phyloP scores from a whole-genome alignment of 2,329 filamentous ascomycete genomes.

The Ambrosiella beaveri region DNA sequence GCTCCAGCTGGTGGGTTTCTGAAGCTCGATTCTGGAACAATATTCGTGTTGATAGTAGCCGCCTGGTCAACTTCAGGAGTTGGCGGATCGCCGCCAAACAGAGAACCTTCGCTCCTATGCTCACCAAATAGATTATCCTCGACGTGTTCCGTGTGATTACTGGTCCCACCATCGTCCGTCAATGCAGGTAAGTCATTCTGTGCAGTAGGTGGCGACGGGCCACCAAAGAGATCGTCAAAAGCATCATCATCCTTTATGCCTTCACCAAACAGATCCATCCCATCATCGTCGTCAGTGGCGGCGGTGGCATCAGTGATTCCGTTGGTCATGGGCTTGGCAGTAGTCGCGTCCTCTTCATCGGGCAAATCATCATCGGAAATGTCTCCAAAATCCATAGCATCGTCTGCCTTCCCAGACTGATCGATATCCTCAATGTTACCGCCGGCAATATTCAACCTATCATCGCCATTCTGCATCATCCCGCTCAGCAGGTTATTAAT shows the following conservation, averaged over 20 bases:
- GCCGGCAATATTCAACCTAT: constrained; percentile 24
- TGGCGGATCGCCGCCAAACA: constrained; percentile 21
- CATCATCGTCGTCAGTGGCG: neutral
- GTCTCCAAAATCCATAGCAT: constrained; percentile 80
- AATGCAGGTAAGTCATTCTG: constrained; percentile 16
- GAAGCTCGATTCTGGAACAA: constrained; percentile 13
- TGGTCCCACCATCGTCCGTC: constrained; percentile 43
- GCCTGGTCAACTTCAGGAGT: neutral
- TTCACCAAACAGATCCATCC: neutral
- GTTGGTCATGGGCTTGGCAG: constrained; percentile 14
- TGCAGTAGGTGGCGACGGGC: neutral
- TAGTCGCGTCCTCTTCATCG: constrained; percentile 47
- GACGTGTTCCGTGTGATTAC: constrained; percentile 23
- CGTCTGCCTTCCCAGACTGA: constrained; percentile 66
- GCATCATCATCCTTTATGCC: neutral
- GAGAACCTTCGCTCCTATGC: neutral
- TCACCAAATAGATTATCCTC: constrained; percentile 56
- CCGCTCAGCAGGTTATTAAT: constrained; percentile 29
- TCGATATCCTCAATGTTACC: constrained; percentile 33
- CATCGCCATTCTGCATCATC: constrained; percentile 23
- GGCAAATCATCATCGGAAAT: constrained; percentile 84
- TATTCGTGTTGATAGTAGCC: neutral
- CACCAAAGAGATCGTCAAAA: constrained; percentile 7
- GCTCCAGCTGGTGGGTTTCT: constrained; percentile 6
- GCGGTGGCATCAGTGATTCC: neutral